Conservation (phyloP, 2,329 filamentous ascomycete species). For the Zymoseptoria passerinii region DNA sequence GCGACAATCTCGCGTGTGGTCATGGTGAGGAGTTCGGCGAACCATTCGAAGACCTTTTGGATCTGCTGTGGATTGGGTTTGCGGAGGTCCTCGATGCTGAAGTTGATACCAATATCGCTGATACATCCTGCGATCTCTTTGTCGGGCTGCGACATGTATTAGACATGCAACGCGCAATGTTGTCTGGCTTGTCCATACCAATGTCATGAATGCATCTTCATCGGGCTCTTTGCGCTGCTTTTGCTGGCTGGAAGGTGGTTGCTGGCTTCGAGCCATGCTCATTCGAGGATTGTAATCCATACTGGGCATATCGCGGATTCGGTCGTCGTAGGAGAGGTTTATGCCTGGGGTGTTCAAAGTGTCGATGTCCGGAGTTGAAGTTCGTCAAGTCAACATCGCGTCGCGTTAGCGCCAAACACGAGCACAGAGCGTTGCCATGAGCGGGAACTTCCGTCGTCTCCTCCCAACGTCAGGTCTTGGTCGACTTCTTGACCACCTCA, state of each 20-base stretch:
- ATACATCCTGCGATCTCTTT: constrained; percentile 92
- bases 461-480: background rate
- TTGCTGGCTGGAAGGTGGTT: constrained; percentile 30
- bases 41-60: constrained; percentile 97
- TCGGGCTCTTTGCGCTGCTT: constrained; percentile 34
- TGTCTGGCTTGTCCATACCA: constrained; percentile 30
- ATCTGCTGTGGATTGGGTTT: constrained; percentile 93
- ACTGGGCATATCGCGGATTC: constrained; percentile 22
- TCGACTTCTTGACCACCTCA: background rate
- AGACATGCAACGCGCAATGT: constrained; percentile 3
- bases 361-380: background rate
- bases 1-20: constrained; percentile 87
- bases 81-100: constrained; percentile 75
- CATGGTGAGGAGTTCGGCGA: constrained; percentile 89
- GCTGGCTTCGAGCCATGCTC: constrained; percentile 41
- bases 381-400: background rate
- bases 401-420: background rate
- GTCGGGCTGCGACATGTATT: constrained; percentile 44
- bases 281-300: constrained; percentile 46
- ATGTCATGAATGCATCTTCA: constrained; percentile 44
- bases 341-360: background rate
- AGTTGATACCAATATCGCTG: constrained; percentile 88
- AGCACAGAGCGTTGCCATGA: background rate
- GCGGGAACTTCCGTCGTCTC: background rate
- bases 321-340: constrained; percentile 1